Evolutionary conservation across 768 basidiomycete species (phyloP).

Genomic region (Lactarius akahatsu): DNA sequence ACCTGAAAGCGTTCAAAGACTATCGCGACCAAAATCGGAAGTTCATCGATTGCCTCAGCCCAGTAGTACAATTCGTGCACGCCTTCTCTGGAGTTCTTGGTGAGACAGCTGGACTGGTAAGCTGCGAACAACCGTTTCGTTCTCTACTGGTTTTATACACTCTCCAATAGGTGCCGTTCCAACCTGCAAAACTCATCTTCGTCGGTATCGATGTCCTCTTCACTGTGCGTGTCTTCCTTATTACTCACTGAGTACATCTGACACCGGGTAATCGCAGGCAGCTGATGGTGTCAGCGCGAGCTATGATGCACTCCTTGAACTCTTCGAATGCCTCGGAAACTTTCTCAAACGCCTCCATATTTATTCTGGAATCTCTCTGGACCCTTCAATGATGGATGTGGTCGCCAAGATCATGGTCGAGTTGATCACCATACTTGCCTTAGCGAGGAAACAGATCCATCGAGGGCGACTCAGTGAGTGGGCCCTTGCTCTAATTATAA

Average conservation of each 20-base stretch:
- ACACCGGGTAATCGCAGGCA: not conserved
- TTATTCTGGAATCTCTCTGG: not conserved
- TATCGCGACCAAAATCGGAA: slow-evolving; percentile 9
- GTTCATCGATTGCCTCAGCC: slow-evolving; percentile 1
- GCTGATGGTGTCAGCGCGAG: not conserved
- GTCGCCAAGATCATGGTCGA: slow-evolving; percentile 3
- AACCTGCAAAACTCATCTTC: slow-evolving; percentile 1
- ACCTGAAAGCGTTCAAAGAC: not conserved
- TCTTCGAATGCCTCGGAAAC: slow-evolving; percentile 8
- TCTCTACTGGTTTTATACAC: not conserved
- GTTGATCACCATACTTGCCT: not conserved
- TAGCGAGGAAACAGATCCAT: not conserved
- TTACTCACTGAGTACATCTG: not conserved
- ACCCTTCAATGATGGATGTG: not conserved
- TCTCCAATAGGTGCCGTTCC: not conserved
- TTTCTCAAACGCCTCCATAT: slow-evolving; percentile 6
- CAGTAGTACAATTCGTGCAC: not conserved
- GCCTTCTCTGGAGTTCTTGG: not conserved
- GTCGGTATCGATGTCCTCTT: slow-evolving; percentile 1
- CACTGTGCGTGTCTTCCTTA: not conserved
- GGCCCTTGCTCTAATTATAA: not conserved
- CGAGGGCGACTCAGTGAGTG: not conserved
- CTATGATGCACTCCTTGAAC: slow-evolving; percentile 4
- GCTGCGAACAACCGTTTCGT: not conserved
- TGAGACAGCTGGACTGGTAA: not conserved